phyloP scores from a whole-genome alignment of 2,329 filamentous ascomycete species.

The Paecilomyces sp. region DNA sequence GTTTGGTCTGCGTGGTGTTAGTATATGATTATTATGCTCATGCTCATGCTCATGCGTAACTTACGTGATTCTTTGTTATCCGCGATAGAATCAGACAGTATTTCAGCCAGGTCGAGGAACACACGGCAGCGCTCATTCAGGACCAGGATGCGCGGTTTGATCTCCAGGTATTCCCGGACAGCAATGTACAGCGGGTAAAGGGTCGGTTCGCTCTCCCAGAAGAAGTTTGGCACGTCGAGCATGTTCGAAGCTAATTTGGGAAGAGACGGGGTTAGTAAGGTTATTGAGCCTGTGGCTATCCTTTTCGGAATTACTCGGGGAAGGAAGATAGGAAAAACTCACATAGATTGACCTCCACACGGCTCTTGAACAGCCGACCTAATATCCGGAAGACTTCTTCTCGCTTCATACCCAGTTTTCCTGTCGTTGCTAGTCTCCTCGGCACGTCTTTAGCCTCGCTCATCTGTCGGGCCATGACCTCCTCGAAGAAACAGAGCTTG shows the following conservation, averaged over 20 bases:
- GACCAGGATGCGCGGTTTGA: conserved; percentile 90
- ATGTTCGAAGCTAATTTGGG: conserved; percentile 73
- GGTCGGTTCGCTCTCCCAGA: conserved; percentile 96
- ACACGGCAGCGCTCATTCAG: conserved; percentile 95
- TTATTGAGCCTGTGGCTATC: too few relatives aligned
- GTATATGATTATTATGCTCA: neutral
- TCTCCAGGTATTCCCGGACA: conserved; percentile 94
- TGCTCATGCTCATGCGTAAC: conserved; percentile 3
- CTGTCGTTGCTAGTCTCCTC: conserved; percentile 79
- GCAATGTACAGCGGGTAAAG: conserved; percentile 90
- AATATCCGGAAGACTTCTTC: conserved; percentile 89
- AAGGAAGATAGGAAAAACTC: conserved; percentile 37
- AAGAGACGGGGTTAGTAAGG: neutral
- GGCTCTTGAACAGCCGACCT: conserved; percentile 81
- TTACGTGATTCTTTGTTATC: conserved; percentile 85
- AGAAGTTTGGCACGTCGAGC: conserved; percentile 92
- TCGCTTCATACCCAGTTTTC: conserved; percentile 82
- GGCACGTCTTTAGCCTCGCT: conserved; percentile 85
- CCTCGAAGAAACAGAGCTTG: conserved; percentile 92
- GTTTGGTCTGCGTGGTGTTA: conserved; percentile 57
- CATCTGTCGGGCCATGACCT: conserved; percentile 93
- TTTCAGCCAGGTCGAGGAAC: conserved; percentile 92
- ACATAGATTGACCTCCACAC: conserved; percentile 97
- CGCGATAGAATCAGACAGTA: conserved; percentile 83
- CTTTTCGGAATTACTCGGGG: neutral